A percentile compares a stretch with the other conserved stretches of the same genome.
These are phyloP conservation scores for Kwoniella mangroviensis DNA, from an alignment of 768 basidiomycete genomes.

Conservation along the genomic window DNA sequence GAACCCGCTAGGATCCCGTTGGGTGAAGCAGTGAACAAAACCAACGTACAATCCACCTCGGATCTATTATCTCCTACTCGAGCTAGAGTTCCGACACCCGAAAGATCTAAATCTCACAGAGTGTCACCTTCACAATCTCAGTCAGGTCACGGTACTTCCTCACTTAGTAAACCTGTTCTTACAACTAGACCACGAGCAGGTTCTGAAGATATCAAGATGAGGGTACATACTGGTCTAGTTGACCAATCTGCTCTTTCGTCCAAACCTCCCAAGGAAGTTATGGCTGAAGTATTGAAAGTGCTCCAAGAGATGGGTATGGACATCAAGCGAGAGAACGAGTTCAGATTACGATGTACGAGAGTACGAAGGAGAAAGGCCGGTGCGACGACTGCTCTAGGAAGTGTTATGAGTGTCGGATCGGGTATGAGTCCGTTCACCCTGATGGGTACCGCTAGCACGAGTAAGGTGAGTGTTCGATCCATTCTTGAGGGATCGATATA, in stretches of 20 bases:
- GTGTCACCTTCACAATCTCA: constrained; percentile 21
- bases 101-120: constrained; percentile 40
- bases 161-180: constrained; percentile 19
- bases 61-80: constrained; percentile 31
- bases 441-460: constrained; percentile 79
- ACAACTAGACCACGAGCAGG: constrained; percentile 12
- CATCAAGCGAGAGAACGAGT: constrained; percentile 84
- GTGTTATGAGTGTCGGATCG: constrained; percentile 57
- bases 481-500: neutral
- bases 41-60: constrained; percentile 35
- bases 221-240: constrained; percentile 88
- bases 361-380: constrained; percentile 68
- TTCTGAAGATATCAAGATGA: constrained; percentile 62
- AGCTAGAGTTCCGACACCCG: constrained; percentile 28
- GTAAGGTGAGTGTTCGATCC: constrained; percentile 68
- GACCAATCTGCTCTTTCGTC: constrained; percentile 89
- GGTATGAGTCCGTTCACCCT: constrained; percentile 69
- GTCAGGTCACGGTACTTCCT: neutral
- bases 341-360: constrained; percentile 83
- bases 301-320: constrained; percentile 89
- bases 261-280: constrained; percentile 80
- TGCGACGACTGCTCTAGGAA: constrained; percentile 61
- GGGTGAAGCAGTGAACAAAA: constrained; percentile 30
- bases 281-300: constrained; percentile 78
- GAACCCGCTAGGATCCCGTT: constrained; percentile 21